Base-by-base conservation (phyloP, 495 filamentous ascomycete genomes). In the Penicillium simplicissimum region DNA sequence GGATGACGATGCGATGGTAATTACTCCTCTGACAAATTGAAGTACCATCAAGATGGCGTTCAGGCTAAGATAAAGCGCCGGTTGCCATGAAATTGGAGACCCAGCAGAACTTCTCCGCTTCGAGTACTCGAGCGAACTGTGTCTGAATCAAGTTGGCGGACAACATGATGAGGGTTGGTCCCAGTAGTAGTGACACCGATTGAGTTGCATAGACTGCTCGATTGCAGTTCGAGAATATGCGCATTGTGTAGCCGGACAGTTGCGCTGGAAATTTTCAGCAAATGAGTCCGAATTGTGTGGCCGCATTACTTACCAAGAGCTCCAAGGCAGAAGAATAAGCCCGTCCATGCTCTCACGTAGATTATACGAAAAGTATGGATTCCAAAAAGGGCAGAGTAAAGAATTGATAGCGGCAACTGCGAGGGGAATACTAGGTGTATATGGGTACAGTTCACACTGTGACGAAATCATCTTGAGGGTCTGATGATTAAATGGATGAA, bases 151-250 rank as follows among this genome's bases (percentile, higher is more conserved):
- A 8, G 15, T 64, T 57, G 56, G 63, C 64, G 10, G 63, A 62
- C 2, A 65, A 49, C 59, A 62, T 65, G 8, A 54, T 58, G 23
- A 65, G 23, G 17, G 59, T 65, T 8, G 60, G 60, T 13, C 60
- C 60, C 7, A 62, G 45, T 52, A 62, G 28, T 15, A 62, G 25
- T 2, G 58, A 23, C 7, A 62, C 37, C 2, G 59, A 53, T 61
- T 57, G 63, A 25, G 40, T 34, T 15, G 49, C 48, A n/a, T 58
- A 65, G 11, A 59, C 48, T 11, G 23, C 59, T 11, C 55, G 28
- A 40, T 54, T 62, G 34, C 59, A 53, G 1, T 49, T 45, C 1
- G 58, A 55, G 14, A 54, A 58, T 10, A 62, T 1, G 15, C 60
- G 45, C n/a, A 23, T 23, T 6, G 42, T 45, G 15, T 60, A 60